Base-by-base conservation (phyloP, 2,329 filamentous ascomycete genomes). In the Ophiostoma ulmi region DNA sequence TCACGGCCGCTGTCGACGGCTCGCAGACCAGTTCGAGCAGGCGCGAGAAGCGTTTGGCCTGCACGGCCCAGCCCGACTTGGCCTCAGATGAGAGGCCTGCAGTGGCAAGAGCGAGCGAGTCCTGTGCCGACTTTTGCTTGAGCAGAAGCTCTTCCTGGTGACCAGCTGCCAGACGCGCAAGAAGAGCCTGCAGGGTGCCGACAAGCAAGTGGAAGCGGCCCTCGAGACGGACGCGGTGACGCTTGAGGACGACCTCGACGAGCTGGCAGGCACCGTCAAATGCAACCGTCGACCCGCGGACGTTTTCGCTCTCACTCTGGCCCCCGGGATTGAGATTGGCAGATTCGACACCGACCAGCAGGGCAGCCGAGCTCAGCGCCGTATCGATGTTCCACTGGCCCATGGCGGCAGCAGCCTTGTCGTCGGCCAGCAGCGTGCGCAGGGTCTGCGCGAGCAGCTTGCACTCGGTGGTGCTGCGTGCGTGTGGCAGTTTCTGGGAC, bases 201-300 rank as follows among this genome's bases (percentile, higher is more conserved):
- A 88, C 78, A 5, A 89, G 80, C 64, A 89, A 79, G 75, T 88
- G 87, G 74, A 87, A 87, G 73, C 88, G 87, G 1, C 87, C 87
- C 74, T 88, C 84, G 1, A 90, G 80, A 11, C 88, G 86, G 63
- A 87, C 81, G 5, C 88, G 81, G 77, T 90, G 86, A 67, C 86
- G 85, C 75, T 84, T 74, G 76, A 90, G 84, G 52, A 90, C 79
- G 31, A 81, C 79, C 70, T 87, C 85, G 26, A 87, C 79, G 10
- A 90, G 80, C 69, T 81, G 83, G 78, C 84, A 88, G 20, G 86
- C 78, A 75, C 79, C 79, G 1, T 80, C 76, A 75, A 82, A 88
- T 0, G 81, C 77, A 6, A 79, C 76, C 75, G 63, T 78, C 13
- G 5, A 71, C 69, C 6, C 65, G 65, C 36, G 17, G 63, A 38